Conservation (phyloP, 1,139 yeast genomes). For the Scheffersomyces titani region DNA sequence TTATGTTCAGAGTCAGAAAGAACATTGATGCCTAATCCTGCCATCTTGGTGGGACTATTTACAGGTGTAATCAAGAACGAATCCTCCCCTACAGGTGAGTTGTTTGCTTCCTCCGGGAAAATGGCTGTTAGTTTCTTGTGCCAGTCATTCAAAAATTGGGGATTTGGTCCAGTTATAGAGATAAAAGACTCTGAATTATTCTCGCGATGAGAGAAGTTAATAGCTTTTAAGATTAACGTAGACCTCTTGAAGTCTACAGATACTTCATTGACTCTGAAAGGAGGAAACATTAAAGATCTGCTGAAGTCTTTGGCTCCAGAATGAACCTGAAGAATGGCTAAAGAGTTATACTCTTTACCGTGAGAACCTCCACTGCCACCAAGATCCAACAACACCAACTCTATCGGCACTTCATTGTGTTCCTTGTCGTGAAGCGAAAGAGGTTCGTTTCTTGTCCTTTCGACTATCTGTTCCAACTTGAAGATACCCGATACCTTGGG, state of each 20-base stretch:
- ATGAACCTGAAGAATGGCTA: slow-evolving; percentile 35
- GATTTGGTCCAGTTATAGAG: slow-evolving; percentile 16
- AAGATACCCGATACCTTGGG: slow-evolving; percentile 43
- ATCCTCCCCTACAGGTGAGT: slow-evolving; percentile 22
- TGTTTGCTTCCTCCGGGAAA: slow-evolving; percentile 31
- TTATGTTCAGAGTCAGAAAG: slow-evolving; percentile 20
- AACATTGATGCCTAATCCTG: slow-evolving; percentile 40
- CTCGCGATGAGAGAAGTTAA: slow-evolving; percentile 18
- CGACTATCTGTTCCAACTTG: slow-evolving; percentile 36
- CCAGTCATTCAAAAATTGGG: slow-evolving; percentile 27
- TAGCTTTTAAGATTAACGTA: slow-evolving; percentile 26
- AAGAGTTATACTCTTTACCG: slow-evolving; percentile 26
- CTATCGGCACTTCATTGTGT: slow-evolving; percentile 17
- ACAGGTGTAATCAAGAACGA: slow-evolving; percentile 23
- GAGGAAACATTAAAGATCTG: slow-evolving; percentile 44
- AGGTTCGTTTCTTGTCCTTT: slow-evolving; percentile 28
- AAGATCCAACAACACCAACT: slow-evolving; percentile 34
- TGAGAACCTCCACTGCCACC: slow-evolving; percentile 14
- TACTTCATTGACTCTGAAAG: slow-evolving; percentile 33
- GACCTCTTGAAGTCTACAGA: slow-evolving; percentile 21
- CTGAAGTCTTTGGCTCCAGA: slow-evolving; percentile 8
- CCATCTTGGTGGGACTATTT: slow-evolving; percentile 21
- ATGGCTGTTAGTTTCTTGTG: slow-evolving; percentile 26
- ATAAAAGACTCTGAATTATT: slow-evolving; percentile 3
- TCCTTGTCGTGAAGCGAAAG: slow-evolving; percentile 18